phyloP scores from a whole-genome alignment of 1,139 yeast species.

The Yarrowia galli region DNA sequence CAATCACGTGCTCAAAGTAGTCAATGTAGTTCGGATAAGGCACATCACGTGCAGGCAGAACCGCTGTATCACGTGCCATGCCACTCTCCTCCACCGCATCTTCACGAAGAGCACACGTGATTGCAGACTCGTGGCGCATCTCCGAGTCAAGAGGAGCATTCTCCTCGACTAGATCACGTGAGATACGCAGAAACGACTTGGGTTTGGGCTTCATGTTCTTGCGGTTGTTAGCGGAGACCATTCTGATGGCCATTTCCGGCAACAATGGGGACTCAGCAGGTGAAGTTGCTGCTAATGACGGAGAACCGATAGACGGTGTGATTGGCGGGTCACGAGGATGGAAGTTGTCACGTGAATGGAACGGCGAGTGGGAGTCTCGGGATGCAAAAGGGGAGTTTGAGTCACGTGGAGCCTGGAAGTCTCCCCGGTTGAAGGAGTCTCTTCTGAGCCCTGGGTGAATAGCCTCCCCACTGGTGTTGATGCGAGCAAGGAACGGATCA shows the following conservation, averaged over 20 bases:
- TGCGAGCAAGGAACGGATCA: conserved; percentile 14
- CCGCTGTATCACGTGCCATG: not conserved
- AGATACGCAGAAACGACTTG: conserved; percentile 22
- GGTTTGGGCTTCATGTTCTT: conserved; percentile 35
- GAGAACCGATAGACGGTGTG: conserved; percentile 23
- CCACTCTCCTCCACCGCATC: conserved; percentile 20
- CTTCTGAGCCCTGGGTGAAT: not conserved
- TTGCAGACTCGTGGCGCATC: conserved; percentile 35
- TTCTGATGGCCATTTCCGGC: conserved; percentile 24
- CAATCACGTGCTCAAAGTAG: conserved; percentile 33
- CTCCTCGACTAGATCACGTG: conserved; percentile 28
- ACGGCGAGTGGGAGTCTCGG: conserved; percentile 24
- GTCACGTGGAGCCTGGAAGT: not conserved
- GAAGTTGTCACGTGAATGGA: conserved; percentile 10
- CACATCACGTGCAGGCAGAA: not conserved
- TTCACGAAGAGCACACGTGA: conserved; percentile 19
- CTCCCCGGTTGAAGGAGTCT: conserved; percentile 12
- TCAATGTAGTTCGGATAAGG: conserved; percentile 11
- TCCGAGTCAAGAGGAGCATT: conserved; percentile 22
- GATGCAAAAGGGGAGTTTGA: conserved; percentile 6
- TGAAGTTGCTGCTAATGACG: conserved; percentile 16
- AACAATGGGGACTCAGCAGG: conserved; percentile 15
- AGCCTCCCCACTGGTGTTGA: not conserved
- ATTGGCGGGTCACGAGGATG: conserved; percentile 29
- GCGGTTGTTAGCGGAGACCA: conserved; percentile 26